A percentile compares a stretch with the other conserved stretches of the same genome.
phyloP scores from a whole-genome alignment of 177 flowering plant species.

The Vitis hybrid region DNA sequence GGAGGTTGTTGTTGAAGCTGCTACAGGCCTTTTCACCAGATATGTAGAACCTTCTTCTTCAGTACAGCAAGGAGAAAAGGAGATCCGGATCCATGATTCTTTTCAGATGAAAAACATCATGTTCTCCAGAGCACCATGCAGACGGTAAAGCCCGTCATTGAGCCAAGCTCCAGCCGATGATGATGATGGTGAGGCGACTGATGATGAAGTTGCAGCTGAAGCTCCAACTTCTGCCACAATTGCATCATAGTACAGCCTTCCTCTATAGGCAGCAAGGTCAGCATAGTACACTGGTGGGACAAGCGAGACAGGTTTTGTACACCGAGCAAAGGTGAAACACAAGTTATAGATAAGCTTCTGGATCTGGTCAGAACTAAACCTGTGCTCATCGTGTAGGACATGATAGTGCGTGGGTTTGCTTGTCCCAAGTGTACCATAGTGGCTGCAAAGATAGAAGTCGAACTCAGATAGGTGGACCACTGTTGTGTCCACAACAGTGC shows the following conservation, averaged over 20 bases:
- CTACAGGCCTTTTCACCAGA: not conserved
- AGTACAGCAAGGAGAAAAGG: not conserved
- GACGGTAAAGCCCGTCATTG: conserved; percentile 23
- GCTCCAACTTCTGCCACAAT: conserved; percentile 21
- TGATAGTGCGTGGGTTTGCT: conserved; percentile 83
- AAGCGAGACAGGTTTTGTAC: conserved; percentile 81
- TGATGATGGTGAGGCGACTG: conserved; percentile 19
- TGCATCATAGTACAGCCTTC: conserved; percentile 58
- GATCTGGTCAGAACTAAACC: conserved; percentile 52
- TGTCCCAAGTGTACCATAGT: conserved; percentile 71
- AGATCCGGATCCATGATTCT: not conserved
- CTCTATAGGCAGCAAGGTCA: conserved; percentile 73
- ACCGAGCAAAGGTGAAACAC: conserved; percentile 79
- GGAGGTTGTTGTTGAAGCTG: conserved; percentile 19
- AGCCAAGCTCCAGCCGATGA: conserved; percentile 14
- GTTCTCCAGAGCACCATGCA: conserved; percentile 40
- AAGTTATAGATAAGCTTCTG: conserved; percentile 60
- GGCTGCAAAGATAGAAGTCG: conserved; percentile 81
- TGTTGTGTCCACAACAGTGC: conserved; percentile 73
- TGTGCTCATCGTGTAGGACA: conserved; percentile 66
- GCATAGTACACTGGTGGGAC: conserved; percentile 88
- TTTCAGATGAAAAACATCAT: conserved; percentile 63
- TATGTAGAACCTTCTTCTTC: not conserved
- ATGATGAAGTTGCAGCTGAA: conserved; percentile 12
- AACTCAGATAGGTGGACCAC: conserved; percentile 60